A percentile compares a stretch with the other conserved stretches of the same genome.
Evolutionary conservation across 2,329 filamentous ascomycete species (phyloP).

Genomic region (Diaporthe sp.): DNA sequence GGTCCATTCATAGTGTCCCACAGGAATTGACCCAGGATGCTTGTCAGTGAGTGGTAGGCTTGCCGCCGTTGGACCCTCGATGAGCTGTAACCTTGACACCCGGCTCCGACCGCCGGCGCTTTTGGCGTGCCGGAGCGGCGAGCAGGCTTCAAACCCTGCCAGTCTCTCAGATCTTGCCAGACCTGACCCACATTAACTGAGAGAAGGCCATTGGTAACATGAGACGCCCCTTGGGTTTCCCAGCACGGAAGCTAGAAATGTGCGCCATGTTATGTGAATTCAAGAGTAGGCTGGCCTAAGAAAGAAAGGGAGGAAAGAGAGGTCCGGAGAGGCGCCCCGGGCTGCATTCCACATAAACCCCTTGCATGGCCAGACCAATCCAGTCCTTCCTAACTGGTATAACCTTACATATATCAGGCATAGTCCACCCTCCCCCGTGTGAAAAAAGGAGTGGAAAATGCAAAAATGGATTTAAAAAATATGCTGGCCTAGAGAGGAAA

Average conservation of each 20-base stretch:
- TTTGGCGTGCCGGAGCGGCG: background rate
- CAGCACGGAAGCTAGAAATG: too few relatives aligned
- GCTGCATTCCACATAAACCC: too few relatives aligned
- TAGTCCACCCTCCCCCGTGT: too few relatives aligned
- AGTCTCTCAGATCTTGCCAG: background rate
- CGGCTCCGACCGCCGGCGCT: constrained; percentile 14
- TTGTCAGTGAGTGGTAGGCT: background rate
- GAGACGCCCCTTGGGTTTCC: too few relatives aligned
- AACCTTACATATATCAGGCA: too few relatives aligned
- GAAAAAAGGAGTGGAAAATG: too few relatives aligned
- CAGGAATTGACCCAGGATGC: background rate
- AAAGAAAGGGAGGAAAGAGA: too few relatives aligned
- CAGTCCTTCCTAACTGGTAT: background rate
- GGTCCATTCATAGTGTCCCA: background rate
- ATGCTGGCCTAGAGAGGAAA: too few relatives aligned
- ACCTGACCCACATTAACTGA: background rate
- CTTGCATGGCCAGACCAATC: background rate
- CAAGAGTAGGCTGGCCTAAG: too few relatives aligned
- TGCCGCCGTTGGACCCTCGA: background rate
- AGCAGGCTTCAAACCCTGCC: background rate
- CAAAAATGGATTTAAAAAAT: too few relatives aligned
- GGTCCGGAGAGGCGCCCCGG: too few relatives aligned
- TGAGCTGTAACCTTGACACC: background rate
- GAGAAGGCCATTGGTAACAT: background rate
- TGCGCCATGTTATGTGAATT: too few relatives aligned